Base-by-base conservation (phyloP, 2,329 filamentous ascomycete genomes). In the Trichoderma arundinaceum region DNA sequence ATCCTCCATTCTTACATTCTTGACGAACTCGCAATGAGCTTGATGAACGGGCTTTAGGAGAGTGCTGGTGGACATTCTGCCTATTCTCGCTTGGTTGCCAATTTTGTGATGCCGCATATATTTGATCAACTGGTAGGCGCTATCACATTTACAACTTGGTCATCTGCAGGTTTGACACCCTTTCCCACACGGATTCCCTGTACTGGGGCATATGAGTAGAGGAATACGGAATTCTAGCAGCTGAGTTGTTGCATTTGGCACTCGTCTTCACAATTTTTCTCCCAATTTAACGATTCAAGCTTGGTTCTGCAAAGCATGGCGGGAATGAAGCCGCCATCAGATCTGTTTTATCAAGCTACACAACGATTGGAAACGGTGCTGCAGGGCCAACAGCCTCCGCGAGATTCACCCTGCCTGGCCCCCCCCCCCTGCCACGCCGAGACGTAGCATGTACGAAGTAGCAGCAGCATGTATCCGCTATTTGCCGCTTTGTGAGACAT, bases 401-500 rank as follows among this genome's bases (percentile, higher is more conserved):
- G 48, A 52, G 28, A 52, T 52, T 52, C 48, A 52, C 48, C 48
- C 48, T 52, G 48, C 28, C 48, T 17, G n/a, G 32, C 13, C 7
- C 17, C 52, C 52, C 35, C 56, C 52, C 52, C 35, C 56, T 38
- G 39, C 41, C 56, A 59, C 56, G 48, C 56, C 56, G 28, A 22
- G 17, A 17, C n/a, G 13, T 35, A 58, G 17, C 13, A 46, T 28
- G 22, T 28, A 28, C 22, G 4, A 28, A 28, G 22, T 28, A 28
- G 22, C 22, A 17, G 48, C 22, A 39, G 12, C 17, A 44, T 17
- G 28, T 53, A 44, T n/a, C 49, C 59, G 48, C 41, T 28, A 43
- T 43, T 53, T 63, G 60, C 59, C 60, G 60, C 39, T 63, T 19
- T 38, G 19, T 46, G 49, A 63, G 60, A 63, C 49, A 46, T 54